Percentiles rank a stretch among this genome's conserved stretches.
phyloP scores from a whole-genome alignment of 306 rosid species.

The Quercus aquifolioides region DNA sequence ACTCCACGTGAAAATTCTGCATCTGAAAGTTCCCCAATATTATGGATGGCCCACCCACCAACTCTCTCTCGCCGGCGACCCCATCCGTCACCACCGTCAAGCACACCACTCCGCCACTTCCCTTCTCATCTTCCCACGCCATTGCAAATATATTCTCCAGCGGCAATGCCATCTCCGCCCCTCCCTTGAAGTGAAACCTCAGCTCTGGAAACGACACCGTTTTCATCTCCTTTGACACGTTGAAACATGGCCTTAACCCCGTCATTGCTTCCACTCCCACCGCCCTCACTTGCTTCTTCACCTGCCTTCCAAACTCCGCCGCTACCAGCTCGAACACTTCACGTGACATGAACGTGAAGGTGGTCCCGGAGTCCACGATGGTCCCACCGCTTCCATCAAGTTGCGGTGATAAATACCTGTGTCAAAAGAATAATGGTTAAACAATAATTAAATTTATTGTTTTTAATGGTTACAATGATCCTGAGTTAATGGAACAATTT shows the following conservation, averaged over 20 bases:
- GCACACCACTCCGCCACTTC: background rate
- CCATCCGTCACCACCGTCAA: background rate
- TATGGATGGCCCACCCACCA: background rate
- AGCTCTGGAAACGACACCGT: background rate
- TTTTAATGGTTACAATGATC: too few relatives aligned
- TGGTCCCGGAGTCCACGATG: slow-evolving; percentile 8
- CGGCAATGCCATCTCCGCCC: slow-evolving; percentile 3
- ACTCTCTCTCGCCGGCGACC: background rate
- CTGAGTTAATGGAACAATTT: too few relatives aligned
- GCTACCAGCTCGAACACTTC: background rate
- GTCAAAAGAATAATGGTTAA: too few relatives aligned
- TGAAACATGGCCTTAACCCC: background rate
- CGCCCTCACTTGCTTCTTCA: background rate
- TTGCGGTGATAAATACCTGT: background rate
- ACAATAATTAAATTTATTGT: too few relatives aligned
- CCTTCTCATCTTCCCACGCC: background rate
- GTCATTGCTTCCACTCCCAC: background rate
- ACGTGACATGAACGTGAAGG: slow-evolving; percentile 6
- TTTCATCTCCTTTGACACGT: background rate
- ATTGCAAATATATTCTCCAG: background rate
- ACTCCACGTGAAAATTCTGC: slow-evolving; percentile 10
- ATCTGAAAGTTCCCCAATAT: slow-evolving; percentile 2
- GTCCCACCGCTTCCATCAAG: background rate
- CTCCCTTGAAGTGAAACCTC: slow-evolving; percentile 7
- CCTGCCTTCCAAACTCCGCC: background rate